Evolutionary conservation across 1,139 yeast species (phyloP).

Genomic region (Scheffersomyces lignicola): DNA sequence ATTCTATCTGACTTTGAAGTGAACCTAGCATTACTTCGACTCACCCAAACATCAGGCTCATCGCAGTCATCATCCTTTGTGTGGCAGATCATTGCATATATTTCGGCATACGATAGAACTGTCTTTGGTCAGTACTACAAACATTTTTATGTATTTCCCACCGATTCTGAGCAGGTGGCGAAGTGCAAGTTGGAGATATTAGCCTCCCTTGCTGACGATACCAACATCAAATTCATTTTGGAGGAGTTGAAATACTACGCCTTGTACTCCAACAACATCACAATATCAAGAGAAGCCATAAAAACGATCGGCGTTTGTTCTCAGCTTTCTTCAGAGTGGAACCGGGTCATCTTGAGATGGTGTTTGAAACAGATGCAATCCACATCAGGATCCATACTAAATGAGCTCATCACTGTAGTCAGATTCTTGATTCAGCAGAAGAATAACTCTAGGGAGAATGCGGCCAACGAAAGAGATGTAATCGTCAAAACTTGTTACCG

Average conservation of each 20-base stretch:
- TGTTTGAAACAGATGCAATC: slow-evolving; percentile 34
- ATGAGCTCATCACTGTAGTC: slow-evolving; percentile 66
- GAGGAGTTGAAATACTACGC: slow-evolving; percentile 71
- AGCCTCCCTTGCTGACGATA: slow-evolving; percentile 54
- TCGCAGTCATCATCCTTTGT: slow-evolving; percentile 37
- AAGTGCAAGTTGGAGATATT: slow-evolving; percentile 64
- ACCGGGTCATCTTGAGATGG: slow-evolving; percentile 40
- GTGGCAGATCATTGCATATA: slow-evolving; percentile 41
- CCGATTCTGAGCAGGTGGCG: slow-evolving; percentile 50
- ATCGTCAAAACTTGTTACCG: slow-evolving; percentile 37
- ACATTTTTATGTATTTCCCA: slow-evolving; percentile 60
- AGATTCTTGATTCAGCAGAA: slow-evolving; percentile 70
- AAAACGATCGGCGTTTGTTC: slow-evolving; percentile 59
- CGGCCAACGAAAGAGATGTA: slow-evolving; percentile 28
- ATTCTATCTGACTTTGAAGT: slow-evolving; percentile 48
- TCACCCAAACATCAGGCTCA: slow-evolving; percentile 27
- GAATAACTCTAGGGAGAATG: slow-evolving; percentile 17
- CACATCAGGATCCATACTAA: slow-evolving; percentile 37
- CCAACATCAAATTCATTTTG: slow-evolving; percentile 53
- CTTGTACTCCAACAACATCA: slow-evolving; percentile 29
- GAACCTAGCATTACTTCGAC: slow-evolving; percentile 50
- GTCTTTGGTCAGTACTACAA: slow-evolving; percentile 49
- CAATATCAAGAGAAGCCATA: slow-evolving; percentile 54
- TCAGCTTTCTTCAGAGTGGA: slow-evolving; percentile 36
- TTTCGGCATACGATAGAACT: slow-evolving; percentile 37